Percentiles rank a stretch among this genome's conserved stretches.
Evolutionary conservation across 441 rosid species (phyloP).

Genomic region (Bruguiera hainesii): DNA sequence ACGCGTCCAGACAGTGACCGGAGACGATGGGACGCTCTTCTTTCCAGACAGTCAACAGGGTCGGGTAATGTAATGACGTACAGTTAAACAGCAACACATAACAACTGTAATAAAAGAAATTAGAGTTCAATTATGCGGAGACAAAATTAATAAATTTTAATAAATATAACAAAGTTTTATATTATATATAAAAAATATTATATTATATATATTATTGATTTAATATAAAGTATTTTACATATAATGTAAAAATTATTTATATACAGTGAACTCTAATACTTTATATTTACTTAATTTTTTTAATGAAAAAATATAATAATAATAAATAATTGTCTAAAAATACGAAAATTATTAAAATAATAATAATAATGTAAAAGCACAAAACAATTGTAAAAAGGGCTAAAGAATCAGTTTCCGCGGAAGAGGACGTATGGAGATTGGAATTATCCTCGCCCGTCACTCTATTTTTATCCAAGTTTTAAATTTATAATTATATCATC

Average conservation of each 20-base stretch:
- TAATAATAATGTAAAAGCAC: constrained; percentile 29
- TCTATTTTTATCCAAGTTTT: neutral
- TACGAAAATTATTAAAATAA: neutral
- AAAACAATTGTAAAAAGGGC: constrained; percentile 13
- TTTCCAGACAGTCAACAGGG: constrained; percentile 9
- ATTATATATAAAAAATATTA: neutral
- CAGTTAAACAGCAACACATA: constrained; percentile 24
- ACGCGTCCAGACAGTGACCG: neutral
- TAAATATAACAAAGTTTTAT: neutral
- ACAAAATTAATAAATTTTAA: too few species aligned
- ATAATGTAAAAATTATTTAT: too few species aligned
- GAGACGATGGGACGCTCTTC: constrained; percentile 9
- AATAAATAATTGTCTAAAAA: constrained; percentile 2
- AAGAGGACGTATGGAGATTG: constrained; percentile 37
- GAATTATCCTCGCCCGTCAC: constrained; percentile 22
- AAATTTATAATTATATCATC: constrained; percentile 14
- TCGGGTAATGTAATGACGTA: constrained; percentile 28
- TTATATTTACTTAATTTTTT: too few species aligned
- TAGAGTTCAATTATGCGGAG: too few species aligned
- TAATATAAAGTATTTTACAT: too few species aligned
- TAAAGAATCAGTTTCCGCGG: constrained; percentile 31
- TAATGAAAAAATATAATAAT: neutral
- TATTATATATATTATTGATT: neutral
- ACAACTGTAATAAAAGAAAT: neutral
- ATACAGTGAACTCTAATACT: too few species aligned